Percentiles rank a stretch among this genome's conserved stretches.
Conservation (phyloP, 345 rosid species). For the Lenwebbia sp. region DNA sequence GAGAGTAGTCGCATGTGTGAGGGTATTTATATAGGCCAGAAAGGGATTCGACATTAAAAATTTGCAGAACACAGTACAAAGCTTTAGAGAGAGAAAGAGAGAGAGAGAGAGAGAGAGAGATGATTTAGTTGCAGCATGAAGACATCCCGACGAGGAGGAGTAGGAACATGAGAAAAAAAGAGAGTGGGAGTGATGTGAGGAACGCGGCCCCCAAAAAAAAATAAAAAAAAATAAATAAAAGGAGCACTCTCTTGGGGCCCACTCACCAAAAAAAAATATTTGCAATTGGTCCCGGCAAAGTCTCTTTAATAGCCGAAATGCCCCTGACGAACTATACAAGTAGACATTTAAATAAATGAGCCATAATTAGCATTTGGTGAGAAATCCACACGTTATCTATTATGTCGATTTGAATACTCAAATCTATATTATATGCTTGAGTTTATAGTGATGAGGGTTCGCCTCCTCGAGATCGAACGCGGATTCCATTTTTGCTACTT, state of each 20-base stretch:
- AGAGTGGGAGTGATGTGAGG: background rate
- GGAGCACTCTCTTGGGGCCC: background rate
- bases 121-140: background rate
- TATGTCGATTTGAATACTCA: background rate
- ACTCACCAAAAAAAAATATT: background rate
- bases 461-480: background rate
- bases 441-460: background rate
- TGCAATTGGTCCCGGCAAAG: background rate
- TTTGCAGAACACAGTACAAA: constrained; percentile 10
- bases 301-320: background rate
- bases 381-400: background rate
- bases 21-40: constrained; percentile 2
- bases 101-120: background rate
- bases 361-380: background rate
- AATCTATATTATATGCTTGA: background rate
- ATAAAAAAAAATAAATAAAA: too few species aligned
- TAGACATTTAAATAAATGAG: background rate
- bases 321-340: background rate
- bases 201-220: background rate
- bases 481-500: background rate
- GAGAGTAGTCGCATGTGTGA: constrained; percentile 9
- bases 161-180: background rate
- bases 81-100: background rate
- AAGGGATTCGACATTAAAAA: constrained; percentile 10
- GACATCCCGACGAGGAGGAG: background rate